Percentiles rank a stretch among this genome's conserved stretches.
Evolutionary conservation across 306 rosid genomes (phyloP).

Genomic region (Clitoria ternatea): DNA sequence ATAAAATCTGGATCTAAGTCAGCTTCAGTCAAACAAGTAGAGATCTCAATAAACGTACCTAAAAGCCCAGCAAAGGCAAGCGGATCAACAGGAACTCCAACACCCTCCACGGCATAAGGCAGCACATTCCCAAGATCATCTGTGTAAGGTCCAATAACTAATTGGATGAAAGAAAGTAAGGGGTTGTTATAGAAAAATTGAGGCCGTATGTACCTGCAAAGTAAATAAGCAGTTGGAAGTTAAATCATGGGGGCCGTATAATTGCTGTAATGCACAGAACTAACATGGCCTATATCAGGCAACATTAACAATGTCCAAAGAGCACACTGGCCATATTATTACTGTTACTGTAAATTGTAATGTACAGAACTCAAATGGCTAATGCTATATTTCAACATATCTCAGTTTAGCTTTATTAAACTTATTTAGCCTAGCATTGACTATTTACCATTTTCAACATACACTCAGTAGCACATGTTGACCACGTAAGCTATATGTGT

Average conservation of each 20-base stretch:
- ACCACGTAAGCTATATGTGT: background rate
- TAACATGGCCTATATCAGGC: background rate
- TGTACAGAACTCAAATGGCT: background rate
- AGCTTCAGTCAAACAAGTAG: background rate
- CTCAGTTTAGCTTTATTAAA: background rate
- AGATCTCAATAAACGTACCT: conserved; percentile 37
- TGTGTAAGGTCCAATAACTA: conserved; percentile 80
- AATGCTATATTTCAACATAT: background rate
- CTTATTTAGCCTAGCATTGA: background rate
- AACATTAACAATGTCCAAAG: background rate
- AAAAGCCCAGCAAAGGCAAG: conserved; percentile 95
- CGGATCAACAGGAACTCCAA: conserved; percentile 97
- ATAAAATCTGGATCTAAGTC: background rate
- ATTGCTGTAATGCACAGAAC: background rate
- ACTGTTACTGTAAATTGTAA: background rate
- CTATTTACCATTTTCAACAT: background rate
- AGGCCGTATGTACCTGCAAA: conserved; percentile 88
- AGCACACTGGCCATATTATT: background rate
- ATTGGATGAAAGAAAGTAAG: conserved; percentile 77
- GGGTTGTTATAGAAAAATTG: conserved; percentile 91
- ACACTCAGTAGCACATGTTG: background rate
- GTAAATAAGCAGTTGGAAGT: background rate
- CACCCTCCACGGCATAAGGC: conserved; percentile 96
- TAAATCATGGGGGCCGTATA: background rate
- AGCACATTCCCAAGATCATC: conserved; percentile 96